Evolutionary conservation across 106 monocot genomes (phyloP), one percentile per base, ranked within the genome.

Genomic region (Platanthera guangdongensis): DNA sequence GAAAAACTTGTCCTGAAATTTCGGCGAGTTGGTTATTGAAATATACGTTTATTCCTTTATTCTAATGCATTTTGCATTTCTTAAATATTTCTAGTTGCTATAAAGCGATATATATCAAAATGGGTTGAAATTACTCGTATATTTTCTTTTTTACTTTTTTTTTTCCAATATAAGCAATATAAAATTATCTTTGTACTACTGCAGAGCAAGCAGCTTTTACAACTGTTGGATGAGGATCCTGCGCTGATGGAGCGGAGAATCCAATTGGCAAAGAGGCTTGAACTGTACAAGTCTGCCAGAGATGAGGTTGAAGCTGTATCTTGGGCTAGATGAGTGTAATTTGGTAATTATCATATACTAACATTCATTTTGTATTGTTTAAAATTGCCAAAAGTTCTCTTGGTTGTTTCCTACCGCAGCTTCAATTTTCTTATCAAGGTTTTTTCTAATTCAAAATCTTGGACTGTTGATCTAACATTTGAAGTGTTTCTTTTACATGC

Each of bases 251-350:
- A 79, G 39, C 53, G 75, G 71, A 79, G 83, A 39, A 71, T 75
- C 51, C 22, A 53, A 45, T 59, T 75, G 5, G 83, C 83, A 68
- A 73, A 75, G 74, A 51, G 75, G 14, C 78, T 83, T 45, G 78
- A 83, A 55, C 25, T 83, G 2, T 83, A 83, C 67, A 83, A 83
- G 68, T 83, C 83, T 13, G 78, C 83, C 15, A 83, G 83, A 39
- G 78, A 83, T 59, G 83, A 78, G 52, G 74, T 83, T 57, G 83
- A 83, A 22, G 64, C 83, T 3, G 83, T 83, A 22, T 59, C 78
- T 48, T 83, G 83, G 83, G 47, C 45, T 7, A 47, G 70, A 70
- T 48, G 70, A 48, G 69, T 9, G 10, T 6, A 39, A 45, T 68
- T 9, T 68, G 18, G 22, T 25, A 39, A 13, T 2, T 13, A 9